Conservation (phyloP, 345 rosid genomes). For the Brassica juncea region DNA sequence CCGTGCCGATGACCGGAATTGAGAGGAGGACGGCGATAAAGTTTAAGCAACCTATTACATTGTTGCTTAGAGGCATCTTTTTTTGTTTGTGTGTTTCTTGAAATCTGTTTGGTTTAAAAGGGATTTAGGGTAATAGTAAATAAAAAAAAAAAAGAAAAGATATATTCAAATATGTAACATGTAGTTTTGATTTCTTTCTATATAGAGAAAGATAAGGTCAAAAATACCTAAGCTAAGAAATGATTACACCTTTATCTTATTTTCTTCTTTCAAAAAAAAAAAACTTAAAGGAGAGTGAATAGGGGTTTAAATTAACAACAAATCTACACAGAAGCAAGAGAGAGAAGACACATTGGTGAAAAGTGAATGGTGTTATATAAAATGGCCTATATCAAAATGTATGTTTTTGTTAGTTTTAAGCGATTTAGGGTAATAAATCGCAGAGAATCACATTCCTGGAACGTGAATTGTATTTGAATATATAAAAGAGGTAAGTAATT, state of each 20-base stretch:
- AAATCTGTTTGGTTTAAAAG: constrained; percentile 19
- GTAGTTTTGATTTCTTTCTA: background rate
- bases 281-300: background rate
- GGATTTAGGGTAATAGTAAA: constrained; percentile 13
- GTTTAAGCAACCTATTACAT: constrained; percentile 82
- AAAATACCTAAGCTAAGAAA: constrained; percentile 13
- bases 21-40: constrained; percentile 84
- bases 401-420: background rate
- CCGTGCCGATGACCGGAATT: constrained; percentile 77
- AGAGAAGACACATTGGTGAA: background rate
- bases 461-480: background rate
- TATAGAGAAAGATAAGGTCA: constrained; percentile 5
- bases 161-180: background rate
- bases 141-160: no score
- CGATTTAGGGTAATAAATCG: background rate
- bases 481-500: background rate
- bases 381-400: background rate
- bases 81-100: background rate
- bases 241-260: background rate
- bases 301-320: background rate
- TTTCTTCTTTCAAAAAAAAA: no score
- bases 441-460: background rate
- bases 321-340: background rate
- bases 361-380: background rate
- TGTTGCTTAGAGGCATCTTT: constrained; percentile 75